Evolutionary conservation across 176 grass and related monocot species (phyloP), one percentile per base, ranked within the genome.

Genomic region (Zoysia pacifica): DNA sequence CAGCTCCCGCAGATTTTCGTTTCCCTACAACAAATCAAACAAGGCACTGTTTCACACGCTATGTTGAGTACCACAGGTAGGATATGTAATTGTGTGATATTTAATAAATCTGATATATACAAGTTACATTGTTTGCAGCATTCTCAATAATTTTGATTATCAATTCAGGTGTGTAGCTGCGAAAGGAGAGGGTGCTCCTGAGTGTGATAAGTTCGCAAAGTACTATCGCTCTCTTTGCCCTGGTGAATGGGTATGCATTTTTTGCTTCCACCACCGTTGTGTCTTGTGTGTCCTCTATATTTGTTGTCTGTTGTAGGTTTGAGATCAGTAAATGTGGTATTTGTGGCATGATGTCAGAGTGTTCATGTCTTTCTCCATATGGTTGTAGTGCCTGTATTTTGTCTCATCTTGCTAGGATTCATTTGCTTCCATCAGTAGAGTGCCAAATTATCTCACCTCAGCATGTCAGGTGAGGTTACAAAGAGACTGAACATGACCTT

Each of bases 21-120:
- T 96, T 96, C 78, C 93, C 93, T 50, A 96, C 93, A 73, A 92
- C 93, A 67, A 96, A 96, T 75, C 93, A 96, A 85, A 92, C 93
- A 38, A 91, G 93, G 70, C 93, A 92, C 65, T 97, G 93, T 79
- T 97, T 96, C 75, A 93, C 90, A 67, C 89, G 93, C 46, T 97
- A 97, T 79, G 79, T 97, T 86, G 90, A 97, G 56, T 97, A 97
- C 77, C 90, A 93, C 67, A 97, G 87, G 90, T 93, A 86, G 61
- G 63, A 48, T 69, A 37, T 69, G 39, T 8, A 6, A 67, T 47
- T 43, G 43, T 49, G 18, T 63, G 40, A 45, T 52, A 18, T 52
- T 58, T 50, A 13, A 73, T 52, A 78, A 67, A 54, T 15, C 46
- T 37, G 39, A 55, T 2, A 65, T 75, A 48, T 66, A 44, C 65